Percentiles rank a stretch among this genome's conserved stretches.
These are phyloP conservation scores for Phytophthora idaei DNA, from an alignment of 352 stramenopile species.

Conservation along the genomic window DNA sequence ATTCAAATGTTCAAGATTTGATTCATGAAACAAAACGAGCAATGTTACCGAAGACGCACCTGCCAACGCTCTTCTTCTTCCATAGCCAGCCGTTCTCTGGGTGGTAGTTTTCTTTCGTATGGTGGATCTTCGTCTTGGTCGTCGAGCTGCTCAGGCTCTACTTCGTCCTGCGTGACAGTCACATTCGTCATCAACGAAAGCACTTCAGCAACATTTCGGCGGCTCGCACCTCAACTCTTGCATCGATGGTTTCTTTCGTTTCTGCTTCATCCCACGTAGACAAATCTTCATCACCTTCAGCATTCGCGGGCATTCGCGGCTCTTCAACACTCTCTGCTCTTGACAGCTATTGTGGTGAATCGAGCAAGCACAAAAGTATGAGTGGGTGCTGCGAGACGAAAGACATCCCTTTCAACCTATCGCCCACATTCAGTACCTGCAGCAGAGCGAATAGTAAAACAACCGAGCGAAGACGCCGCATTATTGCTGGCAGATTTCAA, in stretches of 20 bases:
- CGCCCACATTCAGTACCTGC: constrained; percentile 4
- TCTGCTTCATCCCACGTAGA: constrained; percentile 6
- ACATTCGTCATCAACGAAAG: neutral
- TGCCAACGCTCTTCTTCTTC: constrained; percentile 23
- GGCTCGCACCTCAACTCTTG: neutral
- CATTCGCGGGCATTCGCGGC: neutral
- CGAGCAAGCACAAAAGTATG: neutral
- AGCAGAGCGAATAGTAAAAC: constrained; percentile 1
- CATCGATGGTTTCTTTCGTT: neutral
- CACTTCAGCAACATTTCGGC: neutral
- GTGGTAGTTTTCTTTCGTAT: constrained; percentile 13
- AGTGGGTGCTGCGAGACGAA: neutral
- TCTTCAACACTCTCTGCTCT: neutral
- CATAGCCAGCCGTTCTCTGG: constrained; percentile 6
- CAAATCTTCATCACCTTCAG: constrained; percentile 1
- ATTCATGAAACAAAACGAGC: neutral
- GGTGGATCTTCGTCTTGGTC: constrained; percentile 1
- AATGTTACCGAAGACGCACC: neutral
- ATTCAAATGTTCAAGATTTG: neutral
- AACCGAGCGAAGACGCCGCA: constrained; percentile 4
- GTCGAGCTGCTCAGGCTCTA: neutral
- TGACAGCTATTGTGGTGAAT: neutral
- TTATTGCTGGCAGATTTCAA: constrained; percentile 3
- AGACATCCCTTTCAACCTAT: neutral
- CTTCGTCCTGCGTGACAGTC: constrained; percentile 5